Conservation (phyloP, 139 green algal species). For the Coelastrella sp. region DNA sequence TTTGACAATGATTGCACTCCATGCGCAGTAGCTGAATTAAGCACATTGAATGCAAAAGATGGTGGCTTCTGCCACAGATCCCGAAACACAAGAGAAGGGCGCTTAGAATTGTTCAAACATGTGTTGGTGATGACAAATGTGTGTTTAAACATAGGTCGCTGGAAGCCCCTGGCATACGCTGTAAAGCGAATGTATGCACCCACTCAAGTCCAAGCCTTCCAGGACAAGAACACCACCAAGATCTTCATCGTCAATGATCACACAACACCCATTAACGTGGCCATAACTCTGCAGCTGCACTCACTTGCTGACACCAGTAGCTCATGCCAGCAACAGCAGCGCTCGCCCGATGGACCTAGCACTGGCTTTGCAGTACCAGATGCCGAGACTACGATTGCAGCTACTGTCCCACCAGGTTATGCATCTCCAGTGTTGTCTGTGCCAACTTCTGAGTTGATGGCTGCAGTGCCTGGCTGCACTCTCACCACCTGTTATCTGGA, state of each 20-base stretch:
- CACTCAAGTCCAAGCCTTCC: conserved; percentile 11
- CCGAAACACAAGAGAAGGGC: too few relatives aligned
- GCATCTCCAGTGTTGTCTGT: not conserved
- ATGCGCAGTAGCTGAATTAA: too few relatives aligned
- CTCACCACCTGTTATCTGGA: conserved; percentile 15
- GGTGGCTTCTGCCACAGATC: too few relatives aligned
- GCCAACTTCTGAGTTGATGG: not conserved
- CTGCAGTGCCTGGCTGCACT: not conserved
- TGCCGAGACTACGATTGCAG: not conserved
- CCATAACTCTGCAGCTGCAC: not conserved
- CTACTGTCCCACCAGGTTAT: not conserved
- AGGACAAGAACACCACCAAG: not conserved
- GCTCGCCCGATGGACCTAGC: too few relatives aligned
- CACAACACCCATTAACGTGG: not conserved
- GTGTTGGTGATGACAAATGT: not conserved
- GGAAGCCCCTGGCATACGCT: conserved; percentile 34
- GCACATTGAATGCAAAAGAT: too few relatives aligned
- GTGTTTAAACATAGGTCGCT: conserved; percentile 13
- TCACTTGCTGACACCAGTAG: not conserved
- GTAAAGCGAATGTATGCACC: conserved; percentile 42
- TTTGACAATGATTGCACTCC: too few relatives aligned
- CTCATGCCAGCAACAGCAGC: not conserved
- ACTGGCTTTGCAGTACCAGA: not conserved
- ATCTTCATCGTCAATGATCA: conserved; percentile 34
- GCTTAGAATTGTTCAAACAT: too few relatives aligned